Evolutionary conservation across 345 rosid species (phyloP).

Genomic region (Lepidium didymum): DNA sequence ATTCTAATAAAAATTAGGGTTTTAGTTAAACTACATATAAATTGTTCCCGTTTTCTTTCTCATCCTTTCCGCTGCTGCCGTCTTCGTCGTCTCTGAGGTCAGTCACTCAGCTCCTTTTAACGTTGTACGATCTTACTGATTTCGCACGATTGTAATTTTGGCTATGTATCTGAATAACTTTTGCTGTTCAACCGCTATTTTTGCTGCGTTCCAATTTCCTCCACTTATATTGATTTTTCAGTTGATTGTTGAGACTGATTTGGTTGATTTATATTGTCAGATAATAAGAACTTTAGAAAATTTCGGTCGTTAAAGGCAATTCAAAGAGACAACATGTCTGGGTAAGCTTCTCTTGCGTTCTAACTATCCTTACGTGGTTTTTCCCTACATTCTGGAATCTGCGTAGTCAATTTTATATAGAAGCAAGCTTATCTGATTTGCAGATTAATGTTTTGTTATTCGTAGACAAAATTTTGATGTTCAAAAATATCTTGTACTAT

Average conservation of each 20-base stretch:
- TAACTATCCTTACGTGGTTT: neutral
- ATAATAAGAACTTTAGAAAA: neutral
- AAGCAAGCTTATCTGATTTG: neutral
- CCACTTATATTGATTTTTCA: neutral
- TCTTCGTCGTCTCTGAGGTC: conserved; percentile 26
- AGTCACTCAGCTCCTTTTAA: neutral
- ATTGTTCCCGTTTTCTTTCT: neutral
- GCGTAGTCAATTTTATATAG: neutral
- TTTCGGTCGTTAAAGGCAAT: neutral
- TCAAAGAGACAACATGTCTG: conserved; percentile 21
- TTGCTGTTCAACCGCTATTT: neutral
- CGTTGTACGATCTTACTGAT: neutral
- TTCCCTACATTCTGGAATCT: neutral
- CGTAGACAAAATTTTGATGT: neutral
- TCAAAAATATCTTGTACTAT: neutral
- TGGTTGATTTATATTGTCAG: neutral
- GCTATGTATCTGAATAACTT: neutral
- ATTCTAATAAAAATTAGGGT: conserved; percentile 14
- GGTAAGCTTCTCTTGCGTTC: conserved; percentile 10
- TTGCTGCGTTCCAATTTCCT: neutral
- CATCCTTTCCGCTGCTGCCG: conserved; percentile 23
- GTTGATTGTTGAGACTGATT: neutral
- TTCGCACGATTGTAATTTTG: neutral
- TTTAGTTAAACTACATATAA: conserved; percentile 5
- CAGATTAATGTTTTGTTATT: neutral